Percentiles rank a stretch among this genome's conserved stretches.
Evolutionary conservation across 768 basidiomycete genomes (phyloP).

Genomic region (Fistulinella prunicolor): DNA sequence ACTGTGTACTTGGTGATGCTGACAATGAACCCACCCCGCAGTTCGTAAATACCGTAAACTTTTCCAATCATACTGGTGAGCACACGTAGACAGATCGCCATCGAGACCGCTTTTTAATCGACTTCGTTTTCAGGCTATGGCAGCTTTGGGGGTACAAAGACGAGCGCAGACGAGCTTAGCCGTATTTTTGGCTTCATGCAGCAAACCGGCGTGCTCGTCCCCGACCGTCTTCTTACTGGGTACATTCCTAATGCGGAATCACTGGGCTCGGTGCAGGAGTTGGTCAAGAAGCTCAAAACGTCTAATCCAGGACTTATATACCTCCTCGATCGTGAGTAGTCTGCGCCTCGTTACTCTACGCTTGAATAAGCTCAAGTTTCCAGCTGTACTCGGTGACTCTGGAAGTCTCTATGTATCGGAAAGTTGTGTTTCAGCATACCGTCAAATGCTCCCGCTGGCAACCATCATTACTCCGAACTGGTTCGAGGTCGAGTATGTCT

Average conservation of each 20-base stretch:
- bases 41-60: constrained; percentile 91
- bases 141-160: constrained; percentile 73
- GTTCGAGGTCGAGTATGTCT: constrained; percentile 90
- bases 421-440: constrained; percentile 86
- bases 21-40: constrained; percentile 24
- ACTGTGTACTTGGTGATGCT: neutral
- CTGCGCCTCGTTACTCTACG: neutral
- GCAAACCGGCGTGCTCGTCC: constrained; percentile 68
- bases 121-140: constrained; percentile 63
- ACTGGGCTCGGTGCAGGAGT: constrained; percentile 59
- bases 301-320: constrained; percentile 67
- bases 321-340: constrained; percentile 81
- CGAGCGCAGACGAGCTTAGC: constrained; percentile 73
- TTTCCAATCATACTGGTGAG: constrained; percentile 89
- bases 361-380: neutral
- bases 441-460: constrained; percentile 72
- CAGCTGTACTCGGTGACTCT: constrained; percentile 94
- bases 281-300: constrained; percentile 59
- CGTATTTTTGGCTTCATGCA: constrained; percentile 73
- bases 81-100: neutral
- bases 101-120: neutral
- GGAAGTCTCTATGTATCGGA: constrained; percentile 85
- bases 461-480: constrained; percentile 97
- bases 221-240: constrained; percentile 79
- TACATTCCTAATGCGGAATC: constrained; percentile 87